Percentiles rank a stretch among this genome's conserved stretches.
phyloP scores from a whole-genome alignment of 1,284 basidiomycete genomes.

The Gymnopus androsaceus region DNA sequence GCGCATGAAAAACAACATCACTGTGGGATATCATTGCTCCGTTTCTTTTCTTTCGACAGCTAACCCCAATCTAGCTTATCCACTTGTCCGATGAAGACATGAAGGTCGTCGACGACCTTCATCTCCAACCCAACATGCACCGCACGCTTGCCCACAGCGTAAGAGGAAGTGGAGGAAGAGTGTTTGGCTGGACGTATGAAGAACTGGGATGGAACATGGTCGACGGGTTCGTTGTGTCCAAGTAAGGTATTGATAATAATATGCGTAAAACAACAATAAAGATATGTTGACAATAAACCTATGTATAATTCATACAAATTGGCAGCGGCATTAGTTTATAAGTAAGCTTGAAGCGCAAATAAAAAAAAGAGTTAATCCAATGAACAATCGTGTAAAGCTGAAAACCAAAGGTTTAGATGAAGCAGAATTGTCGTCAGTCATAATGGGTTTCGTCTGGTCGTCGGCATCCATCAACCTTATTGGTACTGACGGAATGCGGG shows the following conservation, averaged over 20 bases:
- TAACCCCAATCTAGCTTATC: slow-evolving; percentile 32
- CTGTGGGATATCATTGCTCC: slow-evolving; percentile 28
- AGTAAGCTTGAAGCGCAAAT: too few relatives aligned
- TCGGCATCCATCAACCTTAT: too few relatives aligned
- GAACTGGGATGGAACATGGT: slow-evolving; percentile 49
- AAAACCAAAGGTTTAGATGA: background rate
- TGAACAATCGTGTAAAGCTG: too few relatives aligned
- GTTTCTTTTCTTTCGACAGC: background rate
- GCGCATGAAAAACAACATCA: slow-evolving; percentile 51
- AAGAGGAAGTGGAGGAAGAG: slow-evolving; percentile 34
- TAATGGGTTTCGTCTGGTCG: too few relatives aligned
- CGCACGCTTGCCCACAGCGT: slow-evolving; percentile 40
- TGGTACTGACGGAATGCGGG: too few relatives aligned
- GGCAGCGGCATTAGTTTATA: too few relatives aligned
- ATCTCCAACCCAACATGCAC: slow-evolving; percentile 49
- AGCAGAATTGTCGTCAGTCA: background rate
- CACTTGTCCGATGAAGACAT: slow-evolving; percentile 41
- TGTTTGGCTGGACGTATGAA: slow-evolving; percentile 54
- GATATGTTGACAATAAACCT: background rate
- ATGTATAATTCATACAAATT: too few relatives aligned
- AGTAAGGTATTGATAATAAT: background rate
- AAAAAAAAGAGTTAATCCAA: too few relatives aligned
- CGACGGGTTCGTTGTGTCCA: slow-evolving; percentile 32
- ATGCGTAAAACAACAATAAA: too few relatives aligned
- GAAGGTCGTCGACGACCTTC: slow-evolving; percentile 38